These are phyloP conservation scores for Dioscorea cayenensis DNA, from an alignment of 116 monocot genomes.

Conservation along the genomic window DNA sequence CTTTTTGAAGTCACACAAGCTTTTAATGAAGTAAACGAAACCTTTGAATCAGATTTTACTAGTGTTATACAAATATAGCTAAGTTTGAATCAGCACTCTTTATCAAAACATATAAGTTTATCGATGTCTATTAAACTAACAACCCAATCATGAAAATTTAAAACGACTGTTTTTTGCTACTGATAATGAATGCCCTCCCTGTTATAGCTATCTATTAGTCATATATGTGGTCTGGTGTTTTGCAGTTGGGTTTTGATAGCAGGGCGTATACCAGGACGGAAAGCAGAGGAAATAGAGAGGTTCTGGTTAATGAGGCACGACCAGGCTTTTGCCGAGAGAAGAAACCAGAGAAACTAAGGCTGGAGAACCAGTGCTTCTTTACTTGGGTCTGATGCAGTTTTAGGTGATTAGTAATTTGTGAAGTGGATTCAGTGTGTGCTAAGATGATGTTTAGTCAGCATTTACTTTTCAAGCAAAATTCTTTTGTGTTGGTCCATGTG, in stretches of 20 bases:
- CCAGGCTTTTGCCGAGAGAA: slow-evolving; percentile 13
- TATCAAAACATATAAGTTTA: neutral
- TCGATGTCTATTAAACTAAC: neutral
- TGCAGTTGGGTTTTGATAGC: slow-evolving; percentile 37
- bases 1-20: no score
- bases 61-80: neutral
- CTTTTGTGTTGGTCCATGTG: no score
- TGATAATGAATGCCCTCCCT: neutral
- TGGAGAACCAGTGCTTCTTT: neutral
- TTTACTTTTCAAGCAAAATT: no score
- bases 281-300: slow-evolving; percentile 37
- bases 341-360: neutral
- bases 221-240: neutral
- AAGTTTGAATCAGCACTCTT: neutral
- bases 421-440: no score
- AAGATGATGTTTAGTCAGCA: no score
- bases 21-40: no score
- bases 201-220: no score
- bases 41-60: no score
- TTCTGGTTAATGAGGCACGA: slow-evolving; percentile 35
- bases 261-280: slow-evolving; percentile 33
- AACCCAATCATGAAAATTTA: neutral
- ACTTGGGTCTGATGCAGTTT: neutral
- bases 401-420: no score
- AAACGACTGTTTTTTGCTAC: no score